A percentile compares a stretch with the other conserved stretches of the same genome.
These are phyloP conservation scores for Cryptosporidium canis DNA, from an alignment of 169 alveolate species.

Conservation along the genomic window DNA sequence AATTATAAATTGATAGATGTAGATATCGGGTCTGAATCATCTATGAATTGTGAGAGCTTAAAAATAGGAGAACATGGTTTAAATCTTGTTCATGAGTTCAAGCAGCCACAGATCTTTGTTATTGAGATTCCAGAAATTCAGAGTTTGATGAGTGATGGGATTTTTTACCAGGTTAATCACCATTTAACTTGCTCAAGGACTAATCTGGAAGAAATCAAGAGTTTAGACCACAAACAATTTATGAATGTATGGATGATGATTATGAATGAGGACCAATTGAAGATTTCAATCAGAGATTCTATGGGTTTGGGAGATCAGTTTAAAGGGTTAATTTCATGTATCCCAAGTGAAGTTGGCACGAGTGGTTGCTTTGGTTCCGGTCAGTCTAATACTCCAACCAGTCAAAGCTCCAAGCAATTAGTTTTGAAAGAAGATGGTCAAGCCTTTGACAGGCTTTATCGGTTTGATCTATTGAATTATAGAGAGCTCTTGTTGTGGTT, in stretches of 20 bases:
- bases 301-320: neutral
- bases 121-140: constrained; percentile 25
- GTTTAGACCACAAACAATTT: constrained; percentile 1
- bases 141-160: constrained; percentile 15
- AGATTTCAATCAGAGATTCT: constrained; percentile 43
- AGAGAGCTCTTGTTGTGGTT: constrained; percentile 34
- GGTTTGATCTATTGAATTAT: constrained; percentile 7
- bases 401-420: neutral
- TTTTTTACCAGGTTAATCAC: neutral
- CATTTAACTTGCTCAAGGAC: neutral
- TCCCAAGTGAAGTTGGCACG: constrained; percentile 18
- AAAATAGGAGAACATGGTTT: neutral
- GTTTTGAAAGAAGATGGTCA: neutral
- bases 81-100: neutral
- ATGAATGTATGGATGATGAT: constrained; percentile 45
- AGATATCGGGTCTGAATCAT: constrained; percentile 1
- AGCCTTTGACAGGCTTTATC: neutral
- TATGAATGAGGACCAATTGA: constrained; percentile 41
- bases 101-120: neutral
- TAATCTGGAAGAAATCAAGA: neutral
- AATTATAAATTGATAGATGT: constrained; percentile 17
- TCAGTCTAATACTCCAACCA: constrained; percentile 15
- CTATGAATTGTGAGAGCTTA: neutral
- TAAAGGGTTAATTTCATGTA: constrained; percentile 5
- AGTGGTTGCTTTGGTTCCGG: neutral